phyloP scores from a whole-genome alignment of 176 grass and related monocot species.

The Triticum urartu region DNA sequence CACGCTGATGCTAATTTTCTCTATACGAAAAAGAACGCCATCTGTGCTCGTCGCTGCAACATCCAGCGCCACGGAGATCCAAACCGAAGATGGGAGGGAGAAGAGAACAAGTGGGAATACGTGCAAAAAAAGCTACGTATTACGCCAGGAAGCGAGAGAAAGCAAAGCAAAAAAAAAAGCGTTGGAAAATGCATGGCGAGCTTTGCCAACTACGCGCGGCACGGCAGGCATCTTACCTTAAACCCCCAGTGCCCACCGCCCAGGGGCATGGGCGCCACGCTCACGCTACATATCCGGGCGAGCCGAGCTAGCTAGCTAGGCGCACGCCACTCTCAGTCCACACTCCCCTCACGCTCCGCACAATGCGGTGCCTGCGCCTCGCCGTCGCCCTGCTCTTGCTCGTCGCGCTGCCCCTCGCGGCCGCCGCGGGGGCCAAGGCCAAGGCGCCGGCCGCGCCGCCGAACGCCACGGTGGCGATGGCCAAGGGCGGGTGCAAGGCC shows the following conservation, averaged over 20 bases:
- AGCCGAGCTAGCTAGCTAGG: conserved; percentile 10
- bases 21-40: background rate
- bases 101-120: background rate
- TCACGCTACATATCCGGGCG: background rate
- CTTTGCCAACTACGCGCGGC: background rate
- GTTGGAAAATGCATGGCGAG: background rate
- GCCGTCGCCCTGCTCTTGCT: background rate
- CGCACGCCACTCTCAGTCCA: conserved; percentile 6
- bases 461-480: conserved; percentile 71
- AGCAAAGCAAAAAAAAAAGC: background rate
- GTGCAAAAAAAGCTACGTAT: background rate
- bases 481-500: conserved; percentile 68
- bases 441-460: background rate
- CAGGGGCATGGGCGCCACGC: background rate
- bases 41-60: background rate
- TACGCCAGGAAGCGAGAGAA: background rate
- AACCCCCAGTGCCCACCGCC: background rate
- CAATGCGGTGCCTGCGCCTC: conserved; percentile 23
- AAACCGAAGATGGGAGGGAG: background rate
- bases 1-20: background rate
- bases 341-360: background rate
- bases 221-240: background rate
- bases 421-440: background rate
- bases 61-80: background rate
- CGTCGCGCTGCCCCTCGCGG: background rate